Evolutionary conservation across 208 protist genomes (phyloP).

Genomic region (Leptomonas seymouri): DNA sequence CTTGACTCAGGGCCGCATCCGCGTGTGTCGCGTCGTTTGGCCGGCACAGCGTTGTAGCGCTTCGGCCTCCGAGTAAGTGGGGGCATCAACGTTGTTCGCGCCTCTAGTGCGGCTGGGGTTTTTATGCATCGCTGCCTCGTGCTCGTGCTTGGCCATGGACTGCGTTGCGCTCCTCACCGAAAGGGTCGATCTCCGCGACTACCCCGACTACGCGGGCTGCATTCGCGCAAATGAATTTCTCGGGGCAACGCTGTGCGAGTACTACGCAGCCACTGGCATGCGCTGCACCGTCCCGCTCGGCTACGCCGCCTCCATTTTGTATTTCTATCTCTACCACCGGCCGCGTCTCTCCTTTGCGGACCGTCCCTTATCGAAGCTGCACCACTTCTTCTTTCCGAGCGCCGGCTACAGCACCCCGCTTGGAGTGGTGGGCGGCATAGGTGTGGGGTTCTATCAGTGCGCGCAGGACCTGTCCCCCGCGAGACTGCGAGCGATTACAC

Average conservation of each 20-base stretch:
- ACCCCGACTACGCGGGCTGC: constrained; percentile 50
- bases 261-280: constrained; percentile 52
- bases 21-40: too few relatives aligned
- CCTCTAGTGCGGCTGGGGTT: too few relatives aligned
- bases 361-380: constrained; percentile 52
- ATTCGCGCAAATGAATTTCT: constrained; percentile 30
- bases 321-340: constrained; percentile 71
- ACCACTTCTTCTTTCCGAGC: constrained; percentile 85
- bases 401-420: constrained; percentile 68
- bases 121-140: too few relatives aligned
- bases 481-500: constrained; percentile 9
- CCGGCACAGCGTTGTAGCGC: too few relatives aligned
- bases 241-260: constrained; percentile 59
- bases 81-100: too few relatives aligned
- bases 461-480: constrained; percentile 25
- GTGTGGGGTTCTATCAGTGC: constrained; percentile 39
- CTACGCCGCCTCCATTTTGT: constrained; percentile 50
- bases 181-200: constrained; percentile 43
- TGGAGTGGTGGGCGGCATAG: constrained; percentile 42
- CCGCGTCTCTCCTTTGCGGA: constrained; percentile 72
- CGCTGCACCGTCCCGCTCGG: constrained; percentile 49
- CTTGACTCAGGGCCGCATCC: too few relatives aligned
- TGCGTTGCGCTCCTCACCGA: constrained; percentile 2
- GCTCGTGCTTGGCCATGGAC: background rate
- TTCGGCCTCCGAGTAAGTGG: too few relatives aligned